Evolutionary conservation across 2,329 filamentous ascomycete genomes (phyloP), one percentile per base, ranked within the genome.

Genomic region (Phaeosphaeriaceae sp.): DNA sequence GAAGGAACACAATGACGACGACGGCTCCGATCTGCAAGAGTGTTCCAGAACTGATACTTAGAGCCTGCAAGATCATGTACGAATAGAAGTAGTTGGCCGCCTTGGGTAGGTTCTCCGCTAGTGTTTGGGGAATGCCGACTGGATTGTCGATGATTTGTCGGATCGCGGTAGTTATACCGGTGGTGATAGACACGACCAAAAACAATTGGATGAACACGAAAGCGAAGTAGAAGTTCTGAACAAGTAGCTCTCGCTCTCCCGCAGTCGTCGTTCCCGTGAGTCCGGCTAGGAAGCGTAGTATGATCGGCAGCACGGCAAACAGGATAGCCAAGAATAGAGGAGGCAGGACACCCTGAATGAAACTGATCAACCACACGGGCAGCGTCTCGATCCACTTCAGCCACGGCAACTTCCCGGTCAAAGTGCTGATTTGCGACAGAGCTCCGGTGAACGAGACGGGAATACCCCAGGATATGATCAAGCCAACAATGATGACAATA

Each of bases 51-150:
- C 93, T 97, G 62, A 92, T 93, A 62, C 92, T 93, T 68, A 98
- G 84, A 0, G 93, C 92, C 71, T 98, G 95, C 10, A 99, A 88
- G 73, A 97, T 90, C 88, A 99, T 93, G 84, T 99, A 99, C 1
- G 92, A 94, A 83, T 97, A 98, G 82, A 98, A 99, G 78, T 98
- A 99, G 74, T 97, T 97, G 67, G 92, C 91, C 0, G 93, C 90
- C 66, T 88, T 91, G 1, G 95, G 95, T 5, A 99, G 81, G 59
- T 93, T 95, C 11, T 82, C 76, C 0, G 94, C 94, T 25, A 99
- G 81, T 0, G 91, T 83, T 19, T 86, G 77, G 0, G 95, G 87
- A 56, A 96, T 86, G 40, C 84, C 84, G n/a, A 81, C 79, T 7
- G 92, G 88, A 47, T 91, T 84, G 36, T 86, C 77, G 3, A 90